Evolutionary conservation across 768 basidiomycete species (phyloP), one percentile per base, ranked within the genome.

Genomic region (Amanita pseudoporphyria): DNA sequence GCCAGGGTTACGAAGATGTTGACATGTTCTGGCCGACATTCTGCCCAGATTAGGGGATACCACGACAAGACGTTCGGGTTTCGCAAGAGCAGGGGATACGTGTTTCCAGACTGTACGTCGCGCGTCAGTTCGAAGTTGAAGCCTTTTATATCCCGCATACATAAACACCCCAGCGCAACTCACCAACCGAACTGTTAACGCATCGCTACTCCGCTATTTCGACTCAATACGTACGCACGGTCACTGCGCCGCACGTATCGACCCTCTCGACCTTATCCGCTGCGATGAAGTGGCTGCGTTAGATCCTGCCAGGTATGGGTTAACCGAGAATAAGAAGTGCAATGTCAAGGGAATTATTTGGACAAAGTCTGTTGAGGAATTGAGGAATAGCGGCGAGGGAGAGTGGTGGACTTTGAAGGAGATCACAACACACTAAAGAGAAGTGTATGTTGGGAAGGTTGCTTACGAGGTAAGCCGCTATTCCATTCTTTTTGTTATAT

Each of bases 211-310:
- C 38, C 85, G 93, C 31, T 94, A 92, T 60, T 87, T 92, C 9
- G 93, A 95, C 61, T 84, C 86, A 1, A 75, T 95, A 56, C 77
- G 91, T n/a, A 82, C 74, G 0, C 87, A 91, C 54, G 87, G 85
- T 0, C 90, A 92, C 58, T 79, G 88, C 26, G 88, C 89, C 3
- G 89, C 90, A 0, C 73, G 77, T 37, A 86, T 95, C 36, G 92
- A 96, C 60, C 92, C 93, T 0, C 68, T 95, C 31, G 90, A 92
- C 63, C 67, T 95, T 45, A 83, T 95, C 26, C 82, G 87, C 47
- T 79, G 92, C 13, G 89, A 92, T 57, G 81, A 89, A 56, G 74
- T 77, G 0, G 81, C 74, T 21, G 91, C 90, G 3, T 73, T 94
- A 16, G 71, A 86, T 54, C 85, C 89, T 0, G 59, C 66, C 36